A percentile compares a stretch with the other conserved stretches of the same genome.
Evolutionary conservation across 441 rosid species (phyloP).

Genomic region (Erodium moschatum): DNA sequence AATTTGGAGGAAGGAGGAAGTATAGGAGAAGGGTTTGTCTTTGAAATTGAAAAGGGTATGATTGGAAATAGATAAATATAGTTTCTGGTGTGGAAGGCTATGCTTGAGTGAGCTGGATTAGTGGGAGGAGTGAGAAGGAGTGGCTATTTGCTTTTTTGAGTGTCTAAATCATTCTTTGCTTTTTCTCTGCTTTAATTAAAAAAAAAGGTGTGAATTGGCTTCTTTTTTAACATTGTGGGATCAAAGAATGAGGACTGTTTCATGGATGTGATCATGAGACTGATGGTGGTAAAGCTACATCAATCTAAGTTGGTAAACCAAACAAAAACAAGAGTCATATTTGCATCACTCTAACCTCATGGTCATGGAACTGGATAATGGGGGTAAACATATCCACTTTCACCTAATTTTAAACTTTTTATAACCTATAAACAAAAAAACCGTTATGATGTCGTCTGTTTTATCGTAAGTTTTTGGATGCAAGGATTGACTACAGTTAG

Average conservation of each 20-base stretch:
- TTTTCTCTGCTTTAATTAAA: neutral
- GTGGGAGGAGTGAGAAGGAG: slow-evolving; percentile 36
- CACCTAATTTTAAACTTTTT: too few relatives aligned
- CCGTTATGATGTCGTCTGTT: too few relatives aligned
- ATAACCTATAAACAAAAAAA: too few relatives aligned
- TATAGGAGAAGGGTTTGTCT: neutral
- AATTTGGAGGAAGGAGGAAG: neutral
- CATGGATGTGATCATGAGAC: neutral
- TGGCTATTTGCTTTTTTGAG: slow-evolving; percentile 24
- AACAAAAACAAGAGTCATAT: neutral
- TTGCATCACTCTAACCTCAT: slow-evolving; percentile 6
- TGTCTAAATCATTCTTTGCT: slow-evolving; percentile 19
- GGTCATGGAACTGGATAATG: neutral
- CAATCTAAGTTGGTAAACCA: neutral
- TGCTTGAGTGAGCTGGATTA: slow-evolving; percentile 2
- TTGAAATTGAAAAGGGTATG: slow-evolving; percentile 5
- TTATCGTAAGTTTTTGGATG: too few relatives aligned
- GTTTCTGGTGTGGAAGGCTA: slow-evolving; percentile 14
- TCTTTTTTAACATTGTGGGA: neutral
- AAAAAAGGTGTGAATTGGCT: neutral
- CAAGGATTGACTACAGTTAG: too few relatives aligned
- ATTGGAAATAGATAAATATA: neutral
- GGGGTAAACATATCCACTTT: too few relatives aligned
- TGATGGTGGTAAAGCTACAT: too few relatives aligned
- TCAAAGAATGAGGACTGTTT: neutral